Conservation (phyloP, 2,329 filamentous ascomycete species). For the Geosmithia flava region DNA sequence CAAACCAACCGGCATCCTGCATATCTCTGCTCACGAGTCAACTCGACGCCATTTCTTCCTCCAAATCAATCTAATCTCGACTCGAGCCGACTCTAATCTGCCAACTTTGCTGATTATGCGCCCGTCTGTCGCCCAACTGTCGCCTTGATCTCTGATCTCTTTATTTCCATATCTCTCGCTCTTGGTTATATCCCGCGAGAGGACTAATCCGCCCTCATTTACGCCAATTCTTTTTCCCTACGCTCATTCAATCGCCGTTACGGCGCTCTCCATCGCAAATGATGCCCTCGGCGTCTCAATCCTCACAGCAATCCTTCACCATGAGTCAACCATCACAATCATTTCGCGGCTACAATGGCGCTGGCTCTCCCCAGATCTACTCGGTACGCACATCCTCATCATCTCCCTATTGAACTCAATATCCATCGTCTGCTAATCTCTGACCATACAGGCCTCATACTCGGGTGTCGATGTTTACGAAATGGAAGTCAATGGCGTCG, state of each 20-base stretch:
- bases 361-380: constrained; percentile 44
- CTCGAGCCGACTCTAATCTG: not conserved
- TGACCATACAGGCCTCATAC: constrained; percentile 57
- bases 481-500: constrained; percentile 89
- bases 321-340: constrained; percentile 43
- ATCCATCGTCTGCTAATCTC: not conserved
- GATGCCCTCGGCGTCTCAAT: constrained; percentile 33
- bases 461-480: constrained; percentile 96
- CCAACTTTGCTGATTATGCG: not conserved
- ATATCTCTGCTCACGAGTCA: not conserved
- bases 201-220: not conserved
- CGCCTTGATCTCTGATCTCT: not conserved
- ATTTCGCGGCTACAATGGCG: constrained; percentile 11
- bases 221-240: not conserved
- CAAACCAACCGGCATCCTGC: not conserved
- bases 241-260: not conserved
- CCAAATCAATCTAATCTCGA: not conserved
- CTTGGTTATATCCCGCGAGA: not conserved
- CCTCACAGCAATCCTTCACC: constrained; percentile 42
- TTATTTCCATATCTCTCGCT: not conserved
- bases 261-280: not conserved
- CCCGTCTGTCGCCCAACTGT: not conserved
- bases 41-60: not conserved
- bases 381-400: constrained; percentile 31
- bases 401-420: not conserved